Base-by-base conservation (phyloP, 1,284 basidiomycete species). In the Boletus sp. region DNA sequence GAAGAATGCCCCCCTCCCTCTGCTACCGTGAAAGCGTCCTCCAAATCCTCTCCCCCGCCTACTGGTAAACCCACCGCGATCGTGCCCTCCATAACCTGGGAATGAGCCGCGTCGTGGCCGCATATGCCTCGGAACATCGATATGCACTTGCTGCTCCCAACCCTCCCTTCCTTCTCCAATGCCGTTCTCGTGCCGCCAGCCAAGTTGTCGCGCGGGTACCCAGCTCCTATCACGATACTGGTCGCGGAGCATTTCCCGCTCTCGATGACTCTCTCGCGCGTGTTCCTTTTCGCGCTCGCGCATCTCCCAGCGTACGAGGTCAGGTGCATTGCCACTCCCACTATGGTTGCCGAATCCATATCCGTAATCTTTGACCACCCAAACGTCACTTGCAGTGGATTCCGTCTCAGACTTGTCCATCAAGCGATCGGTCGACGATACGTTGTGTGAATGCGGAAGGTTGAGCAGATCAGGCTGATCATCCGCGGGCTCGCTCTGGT, bases 301-400 rank as follows among this genome's bases (percentile, higher is more conserved):
- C 54, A 64, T 53, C 29, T 66, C 69, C 51, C 59, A 64, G 25
- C 66, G 65, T 19, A 55, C 52, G 16, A 66, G 49, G 1, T 61
- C 57, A 4, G 62, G 48, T 2, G 62, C 64, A 25, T 66, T 66
- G 2, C 69, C 69, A 6, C 53, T 58, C 4, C 69, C 71, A 46
- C 65, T 68, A 5, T 62, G 54, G 14, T 66, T 58, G 5, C 81
- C 81, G 52, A 82, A 82, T 1, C 80, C 78, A 55, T 69, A 82
- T 7, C 81, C 82, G 50, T 72, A 84, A 58, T 86, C 75, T 52
- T 73, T 76, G 38, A 84, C 83, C 51, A 75, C 72, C 65, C 75
- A 78, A 13, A 76, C 75, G 46, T 76, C 75, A 27, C 65, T 66
- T 14, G 49, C 9, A 9, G 45, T 23, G 7, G 66, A 67, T 16